These are phyloP conservation scores for Lentinula sp. DNA, from an alignment of 768 basidiomycete species.

Conservation along the genomic window DNA sequence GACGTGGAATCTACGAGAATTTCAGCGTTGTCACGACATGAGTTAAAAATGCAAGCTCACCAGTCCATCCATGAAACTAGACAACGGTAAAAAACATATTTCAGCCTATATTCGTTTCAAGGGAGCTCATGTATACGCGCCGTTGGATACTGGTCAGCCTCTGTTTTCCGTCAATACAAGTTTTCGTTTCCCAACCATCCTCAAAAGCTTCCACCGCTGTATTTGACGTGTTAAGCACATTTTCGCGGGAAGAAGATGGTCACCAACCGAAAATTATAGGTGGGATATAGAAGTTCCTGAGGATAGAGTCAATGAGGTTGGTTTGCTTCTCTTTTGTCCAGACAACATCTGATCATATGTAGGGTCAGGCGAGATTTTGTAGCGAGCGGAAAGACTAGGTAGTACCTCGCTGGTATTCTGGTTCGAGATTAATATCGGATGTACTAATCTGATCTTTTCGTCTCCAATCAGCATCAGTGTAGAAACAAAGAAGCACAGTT, in stretches of 20 bases:
- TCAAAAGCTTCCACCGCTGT: conserved; percentile 43
- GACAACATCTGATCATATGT: conserved; percentile 52
- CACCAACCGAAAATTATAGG: conserved; percentile 57
- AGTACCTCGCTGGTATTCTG: conserved; percentile 75
- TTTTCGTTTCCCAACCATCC: conserved; percentile 61
- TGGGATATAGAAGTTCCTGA: conserved; percentile 74
- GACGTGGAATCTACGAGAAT: neutral
- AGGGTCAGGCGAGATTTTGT: neutral
- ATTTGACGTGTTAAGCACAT: conserved; percentile 4
- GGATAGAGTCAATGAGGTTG: conserved; percentile 69
- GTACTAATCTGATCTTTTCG: conserved; percentile 39
- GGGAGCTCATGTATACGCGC: conserved; percentile 27
- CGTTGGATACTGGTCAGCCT: conserved; percentile 67
- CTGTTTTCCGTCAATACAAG: conserved; percentile 83
- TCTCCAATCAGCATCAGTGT: neutral
- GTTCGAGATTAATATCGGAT: conserved; percentile 62
- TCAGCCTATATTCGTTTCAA: neutral
- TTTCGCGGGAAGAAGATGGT: neutral
- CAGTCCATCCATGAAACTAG: conserved; percentile 62
- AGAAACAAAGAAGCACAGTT: neutral
- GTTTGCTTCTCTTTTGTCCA: conserved; percentile 76
- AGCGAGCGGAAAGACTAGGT: neutral
- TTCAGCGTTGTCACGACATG: neutral
- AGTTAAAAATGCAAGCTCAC: conserved; percentile 29
- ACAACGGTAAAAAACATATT: neutral